Base-by-base conservation (phyloP, 768 basidiomycete species). In the Pulveroboletus sp. region DNA sequence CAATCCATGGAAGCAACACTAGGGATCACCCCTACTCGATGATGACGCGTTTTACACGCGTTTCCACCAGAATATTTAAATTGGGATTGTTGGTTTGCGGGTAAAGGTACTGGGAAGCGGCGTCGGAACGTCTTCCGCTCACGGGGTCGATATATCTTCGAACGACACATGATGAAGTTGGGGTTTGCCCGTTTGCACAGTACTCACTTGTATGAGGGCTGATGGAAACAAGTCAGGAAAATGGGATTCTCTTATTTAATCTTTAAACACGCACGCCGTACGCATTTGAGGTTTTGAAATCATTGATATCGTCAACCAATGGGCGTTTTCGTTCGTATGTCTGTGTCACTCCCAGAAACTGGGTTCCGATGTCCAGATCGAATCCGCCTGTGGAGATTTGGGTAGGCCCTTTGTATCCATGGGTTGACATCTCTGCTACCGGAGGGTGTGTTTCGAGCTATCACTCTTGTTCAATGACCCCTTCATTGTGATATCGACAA, bases 311-410 rank as follows among this genome's bases (percentile, higher is more conserved):
- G 1, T 78, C 68, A 4, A 71, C 70, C 3, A 51, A 58, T 5
- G 62, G 63, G 12, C 81, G 76, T 7, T 63, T 67, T 16, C 72
- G 71, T 61, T 85, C 82, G 24, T 76, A 81, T 23, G 61, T 50
- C 13, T 54, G 60, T 1, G 70, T 81, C 13, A 78, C 71, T 4
- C 67, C 62, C 23, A 85, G 65, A 53, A 77, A 79, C 17, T 83
- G 68, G 19, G 70, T 63, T 11, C 66, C 73, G 14, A 59, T 1
- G 3, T 22, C 45, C 39, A 58, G 10, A 27, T 39, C 3, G 7
- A 4, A 4, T 13, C 49, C 27, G 6, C 47, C 43, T 5, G 8
- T 13, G 10, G 67, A 66, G 14, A 68, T 53, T n/a, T 54, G 45
- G 35, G 69, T 45, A 1, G 68, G 69, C 3, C 69, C 69, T 0